These are phyloP conservation scores for Monoraphidium neglectum DNA, from an alignment of 139 green algal species.

Conservation along the genomic window DNA sequence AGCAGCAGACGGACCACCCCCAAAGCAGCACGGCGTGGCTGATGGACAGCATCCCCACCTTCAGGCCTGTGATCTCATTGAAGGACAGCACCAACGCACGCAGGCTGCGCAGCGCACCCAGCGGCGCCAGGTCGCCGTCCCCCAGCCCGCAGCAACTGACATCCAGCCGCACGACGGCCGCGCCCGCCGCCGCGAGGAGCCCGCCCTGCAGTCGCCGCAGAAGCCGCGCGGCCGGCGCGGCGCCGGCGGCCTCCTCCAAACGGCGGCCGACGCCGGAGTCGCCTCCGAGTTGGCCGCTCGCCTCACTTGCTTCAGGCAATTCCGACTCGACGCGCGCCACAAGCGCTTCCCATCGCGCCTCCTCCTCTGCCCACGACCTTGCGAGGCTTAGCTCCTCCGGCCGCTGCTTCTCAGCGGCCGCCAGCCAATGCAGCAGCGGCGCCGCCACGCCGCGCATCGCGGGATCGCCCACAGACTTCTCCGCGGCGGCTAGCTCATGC, in stretches of 20 bases:
- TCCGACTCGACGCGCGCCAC: not conserved
- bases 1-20: too few species aligned
- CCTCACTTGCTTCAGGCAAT: not conserved
- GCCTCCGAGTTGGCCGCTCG: conserved; percentile 13
- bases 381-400: not conserved
- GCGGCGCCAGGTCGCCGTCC: conserved; percentile 36
- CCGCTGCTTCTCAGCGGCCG: not conserved
- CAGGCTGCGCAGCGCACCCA: conserved; percentile 11
- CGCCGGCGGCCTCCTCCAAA: not conserved
- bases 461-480: not conserved
- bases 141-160: conserved; percentile 53
- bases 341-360: conserved; percentile 6
- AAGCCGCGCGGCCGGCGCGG: not conserved
- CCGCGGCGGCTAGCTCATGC: conserved; percentile 7
- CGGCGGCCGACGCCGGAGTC: conserved; percentile 4
- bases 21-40: too few species aligned
- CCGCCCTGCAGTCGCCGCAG: not conserved
- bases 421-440: conserved; percentile 54
- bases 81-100: conserved; percentile 59
- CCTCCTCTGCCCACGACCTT: not conserved
- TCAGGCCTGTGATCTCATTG: conserved; percentile 68
- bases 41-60: too few species aligned
- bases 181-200: conserved; percentile 22
- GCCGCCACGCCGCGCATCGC: conserved; percentile 20
- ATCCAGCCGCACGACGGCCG: conserved; percentile 49